Evolutionary conservation across 371 early-diverging fungal species (phyloP), one percentile per base, ranked within the genome.

Genomic region (Blakeslea trispora): DNA sequence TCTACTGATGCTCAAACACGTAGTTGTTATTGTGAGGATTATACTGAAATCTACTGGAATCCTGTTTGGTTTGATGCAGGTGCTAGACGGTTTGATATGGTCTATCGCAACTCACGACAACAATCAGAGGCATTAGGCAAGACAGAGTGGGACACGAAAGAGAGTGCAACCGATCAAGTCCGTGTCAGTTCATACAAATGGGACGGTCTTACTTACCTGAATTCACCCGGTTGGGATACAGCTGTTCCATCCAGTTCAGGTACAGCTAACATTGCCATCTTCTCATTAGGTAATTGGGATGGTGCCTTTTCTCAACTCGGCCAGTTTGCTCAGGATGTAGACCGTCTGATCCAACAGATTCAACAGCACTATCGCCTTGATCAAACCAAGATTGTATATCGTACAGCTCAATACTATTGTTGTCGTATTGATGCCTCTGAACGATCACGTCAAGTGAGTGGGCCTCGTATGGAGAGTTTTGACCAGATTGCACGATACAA

Each of bases 271-370:
- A 28, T 77, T 0, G 66, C 68, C 1, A 58, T 82, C 2, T 60
- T 82, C 15, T 77, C 79, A 5, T 64, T 82, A 7, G 77, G 72
- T 5, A 81, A 81, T 47, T 82, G 83, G 83, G 83, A 82, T 48
- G 62, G 76, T 0, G 79, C 83, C 5, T 82, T 71, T 53, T 55
- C 66, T 52, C 52, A 66, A 5, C 51, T 74, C 8, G 55, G 48
- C 6, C 62, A 71, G 11, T 81, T 68, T 51, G 37, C 65, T 0
- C 37, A 32, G 1, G 68, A 72, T 41, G 44, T 77, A n/a, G 58
- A 61, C 28, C 49, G 39, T 6, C 59, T 82, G 15, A 54, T 74
- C 21, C 41, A 43, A 0, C 64, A 60, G 17, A 55, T 79, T 34
- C 54, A 62, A 17, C 37, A 39, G 13, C 61, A 62, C 17, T 79